Conservation (phyloP, 306 rosid genomes). For the Gynostemma pentaphyllum region DNA sequence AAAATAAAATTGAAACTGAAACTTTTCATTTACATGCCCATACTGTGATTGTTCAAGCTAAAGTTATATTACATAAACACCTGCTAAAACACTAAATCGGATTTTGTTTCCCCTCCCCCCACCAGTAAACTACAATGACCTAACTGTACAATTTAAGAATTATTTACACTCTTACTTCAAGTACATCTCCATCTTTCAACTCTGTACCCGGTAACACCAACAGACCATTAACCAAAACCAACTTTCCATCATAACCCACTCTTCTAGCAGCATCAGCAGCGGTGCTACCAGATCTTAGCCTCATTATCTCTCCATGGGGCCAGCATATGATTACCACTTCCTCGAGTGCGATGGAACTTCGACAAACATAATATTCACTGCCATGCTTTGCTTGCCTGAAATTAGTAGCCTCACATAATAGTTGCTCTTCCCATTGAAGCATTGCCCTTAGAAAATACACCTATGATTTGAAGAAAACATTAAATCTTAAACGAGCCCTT, state of each 20-base stretch:
- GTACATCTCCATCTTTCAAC: constrained; percentile 90
- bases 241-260: constrained; percentile 74
- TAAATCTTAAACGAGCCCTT: neutral
- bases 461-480: constrained; percentile 28
- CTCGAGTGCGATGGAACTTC: constrained; percentile 36
- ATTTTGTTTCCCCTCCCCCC: neutral
- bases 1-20: too few species aligned
- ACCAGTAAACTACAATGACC: too few species aligned
- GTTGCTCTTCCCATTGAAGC: constrained; percentile 89
- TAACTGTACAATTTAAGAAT: constrained; percentile 11
- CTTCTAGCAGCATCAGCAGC: constrained; percentile 94
- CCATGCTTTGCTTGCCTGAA: constrained; percentile 23
- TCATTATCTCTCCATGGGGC: constrained; percentile 81
- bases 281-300: constrained; percentile 79
- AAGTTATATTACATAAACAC: constrained; percentile 7
- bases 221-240: constrained; percentile 77
- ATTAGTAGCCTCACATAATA: constrained; percentile 57
- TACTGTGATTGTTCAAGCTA: too few species aligned
- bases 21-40: too few species aligned
- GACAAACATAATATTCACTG: constrained; percentile 14
- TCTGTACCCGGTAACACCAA: constrained; percentile 61
- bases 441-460: constrained; percentile 67
- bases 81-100: neutral
- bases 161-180: constrained; percentile 66
- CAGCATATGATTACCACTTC: constrained; percentile 84